phyloP scores from a whole-genome alignment of 2,329 filamentous ascomycete genomes.

The Gremmenia infestans region DNA sequence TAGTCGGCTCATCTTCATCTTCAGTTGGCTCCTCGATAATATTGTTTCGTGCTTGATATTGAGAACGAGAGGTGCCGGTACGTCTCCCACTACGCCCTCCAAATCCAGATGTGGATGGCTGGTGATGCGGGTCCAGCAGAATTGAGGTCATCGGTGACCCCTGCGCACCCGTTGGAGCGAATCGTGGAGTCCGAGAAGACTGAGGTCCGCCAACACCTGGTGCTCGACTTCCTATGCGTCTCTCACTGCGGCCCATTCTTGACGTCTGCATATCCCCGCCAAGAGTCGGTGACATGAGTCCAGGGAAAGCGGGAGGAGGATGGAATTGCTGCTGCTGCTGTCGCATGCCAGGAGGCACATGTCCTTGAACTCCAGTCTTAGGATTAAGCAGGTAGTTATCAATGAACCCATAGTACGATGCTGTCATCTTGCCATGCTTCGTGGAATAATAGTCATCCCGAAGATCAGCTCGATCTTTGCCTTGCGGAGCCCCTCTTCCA shows the following conservation, averaged over 20 bases:
- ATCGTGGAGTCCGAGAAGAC: conserved; percentile 38
- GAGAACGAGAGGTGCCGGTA: conserved; percentile 35
- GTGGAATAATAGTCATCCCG: conserved; percentile 91
- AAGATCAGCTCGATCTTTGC: conserved; percentile 44
- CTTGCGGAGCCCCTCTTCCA: conserved; percentile 43
- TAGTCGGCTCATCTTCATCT: conserved; percentile 37
- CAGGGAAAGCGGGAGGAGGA: conserved; percentile 70
- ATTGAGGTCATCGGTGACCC: conserved; percentile 62
- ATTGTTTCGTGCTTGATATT: conserved; percentile 43
- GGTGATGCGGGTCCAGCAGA: conserved; percentile 70
- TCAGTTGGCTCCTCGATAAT: conserved; percentile 54
- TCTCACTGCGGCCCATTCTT: conserved; percentile 42
- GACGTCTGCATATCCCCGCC: conserved; percentile 52
- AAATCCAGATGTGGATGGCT: conserved; percentile 50
- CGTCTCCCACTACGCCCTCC: conserved; percentile 44
- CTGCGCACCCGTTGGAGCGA: conserved; percentile 34
- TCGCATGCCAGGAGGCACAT: conserved; percentile 50
- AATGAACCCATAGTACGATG: conserved; percentile 90
- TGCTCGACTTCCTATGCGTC: conserved; percentile 38
- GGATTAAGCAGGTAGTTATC: conserved; percentile 83
- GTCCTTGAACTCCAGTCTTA: conserved; percentile 59
- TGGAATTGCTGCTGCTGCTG: conserved; percentile 53
- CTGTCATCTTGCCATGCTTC: conserved; percentile 98
- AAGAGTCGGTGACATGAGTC: conserved; percentile 57
- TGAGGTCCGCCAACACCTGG: conserved; percentile 30